phyloP scores from a whole-genome alignment of 306 rosid genomes.

The Sesbania bispinosa region DNA sequence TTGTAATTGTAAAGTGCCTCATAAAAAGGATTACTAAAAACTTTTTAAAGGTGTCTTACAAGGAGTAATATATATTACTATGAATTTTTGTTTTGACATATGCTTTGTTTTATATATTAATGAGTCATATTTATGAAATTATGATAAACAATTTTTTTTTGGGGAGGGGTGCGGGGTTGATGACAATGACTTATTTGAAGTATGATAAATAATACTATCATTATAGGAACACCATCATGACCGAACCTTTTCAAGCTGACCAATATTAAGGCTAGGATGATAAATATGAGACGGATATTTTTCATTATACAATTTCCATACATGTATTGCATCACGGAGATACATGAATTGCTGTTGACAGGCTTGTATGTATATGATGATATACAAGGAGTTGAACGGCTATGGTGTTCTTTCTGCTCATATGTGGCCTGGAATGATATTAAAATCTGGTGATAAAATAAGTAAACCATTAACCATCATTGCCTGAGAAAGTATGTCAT shows the following conservation, averaged over 20 bases:
- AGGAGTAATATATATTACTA: background rate
- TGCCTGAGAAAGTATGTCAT: slow-evolving; percentile 75
- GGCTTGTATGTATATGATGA: slow-evolving; percentile 82
- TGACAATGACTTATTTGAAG: slow-evolving; percentile 2
- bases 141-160: too few species aligned
- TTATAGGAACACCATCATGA: background rate
- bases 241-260: background rate
- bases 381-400: slow-evolving; percentile 87
- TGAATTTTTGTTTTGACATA: background rate
- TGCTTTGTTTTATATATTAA: slow-evolving; percentile 2
- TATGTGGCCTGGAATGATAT: slow-evolving; percentile 95
- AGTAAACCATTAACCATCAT: too few species aligned
- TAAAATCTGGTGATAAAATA: slow-evolving; percentile 77
- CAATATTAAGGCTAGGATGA: too few species aligned
- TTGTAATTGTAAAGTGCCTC: too few species aligned
- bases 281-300: too few species aligned
- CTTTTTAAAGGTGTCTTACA: too few species aligned
- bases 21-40: too few species aligned
- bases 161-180: background rate
- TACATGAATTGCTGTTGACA: slow-evolving; percentile 31
- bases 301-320: background rate
- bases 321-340: background rate
- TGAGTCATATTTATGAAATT: background rate
- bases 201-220: background rate
- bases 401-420: slow-evolving; percentile 88